These are phyloP conservation scores for Porogramme epimiltina DNA, from an alignment of 1,284 basidiomycete genomes.

Conservation along the genomic window DNA sequence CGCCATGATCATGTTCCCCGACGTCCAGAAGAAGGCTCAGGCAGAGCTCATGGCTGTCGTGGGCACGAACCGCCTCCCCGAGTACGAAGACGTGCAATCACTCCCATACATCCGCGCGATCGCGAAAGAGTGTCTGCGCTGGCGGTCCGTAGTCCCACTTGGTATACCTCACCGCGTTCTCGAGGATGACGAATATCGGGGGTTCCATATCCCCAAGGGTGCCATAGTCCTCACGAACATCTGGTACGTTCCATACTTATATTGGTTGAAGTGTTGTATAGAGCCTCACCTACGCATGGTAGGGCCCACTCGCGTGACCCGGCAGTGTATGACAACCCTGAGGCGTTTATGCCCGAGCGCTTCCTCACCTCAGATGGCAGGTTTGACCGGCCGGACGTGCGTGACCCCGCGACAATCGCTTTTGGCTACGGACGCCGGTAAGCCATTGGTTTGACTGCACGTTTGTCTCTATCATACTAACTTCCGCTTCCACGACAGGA, in stretches of 20 bases:
- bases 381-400: slow-evolving; percentile 29
- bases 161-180: slow-evolving; percentile 31
- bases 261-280: no score
- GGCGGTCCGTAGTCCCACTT: slow-evolving; percentile 18
- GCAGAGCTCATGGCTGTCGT: slow-evolving; percentile 27
- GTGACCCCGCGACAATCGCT: slow-evolving; percentile 30
- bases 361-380: slow-evolving; percentile 28
- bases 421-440: slow-evolving; percentile 35
- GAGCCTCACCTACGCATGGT: no score
- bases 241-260: slow-evolving; percentile 21
- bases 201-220: slow-evolving; percentile 31
- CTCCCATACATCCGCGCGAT: slow-evolving; percentile 15
- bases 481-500: slow-evolving; percentile 7
- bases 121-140: slow-evolving; percentile 15
- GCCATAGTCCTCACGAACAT: slow-evolving; percentile 30
- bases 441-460: no score
- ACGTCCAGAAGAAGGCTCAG: slow-evolving; percentile 37
- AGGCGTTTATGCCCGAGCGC: no score
- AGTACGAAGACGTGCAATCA: slow-evolving; percentile 33
- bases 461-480: no score
- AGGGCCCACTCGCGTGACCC: no score
- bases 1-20: slow-evolving; percentile 37
- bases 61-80: slow-evolving; percentile 36
- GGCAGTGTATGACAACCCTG: no score
- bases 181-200: slow-evolving; percentile 33